These are phyloP conservation scores for Solioccasus polychromus DNA, from an alignment of 768 basidiomycete genomes.

Conservation along the genomic window DNA sequence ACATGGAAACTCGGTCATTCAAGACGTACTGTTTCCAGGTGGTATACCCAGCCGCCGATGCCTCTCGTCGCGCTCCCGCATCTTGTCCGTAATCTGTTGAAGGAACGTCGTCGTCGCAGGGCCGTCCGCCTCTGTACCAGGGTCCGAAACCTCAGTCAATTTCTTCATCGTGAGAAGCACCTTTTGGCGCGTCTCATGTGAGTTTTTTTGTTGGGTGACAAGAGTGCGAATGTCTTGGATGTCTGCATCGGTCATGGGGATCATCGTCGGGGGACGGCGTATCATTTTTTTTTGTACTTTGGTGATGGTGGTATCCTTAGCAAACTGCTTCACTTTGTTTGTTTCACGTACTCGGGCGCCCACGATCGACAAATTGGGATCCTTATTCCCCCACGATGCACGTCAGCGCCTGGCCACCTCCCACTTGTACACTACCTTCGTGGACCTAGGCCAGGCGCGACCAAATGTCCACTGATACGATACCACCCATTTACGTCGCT, in stretches of 20 bases:
- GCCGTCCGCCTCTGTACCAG: constrained; percentile 4
- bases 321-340: no score
- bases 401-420: no score
- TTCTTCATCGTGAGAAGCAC: constrained; percentile 44
- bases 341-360: no score
- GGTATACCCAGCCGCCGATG: constrained; percentile 27
- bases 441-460: no score
- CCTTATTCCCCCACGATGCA: no score
- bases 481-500: no score
- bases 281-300: no score
- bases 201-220: constrained; percentile 47
- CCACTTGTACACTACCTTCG: no score
- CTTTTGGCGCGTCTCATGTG: constrained; percentile 39
- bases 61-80: constrained; percentile 27
- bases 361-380: no score
- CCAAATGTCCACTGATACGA: no score
- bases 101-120: constrained; percentile 12
- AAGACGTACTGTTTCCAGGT: constrained; percentile 24
- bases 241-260: constrained; percentile 72
- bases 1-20: no score
- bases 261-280: constrained; percentile 71
- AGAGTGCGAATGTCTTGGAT: constrained; percentile 75
- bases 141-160: constrained; percentile 35
- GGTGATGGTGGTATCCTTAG: no score
- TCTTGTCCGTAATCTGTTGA: constrained; percentile 19